phyloP scores from a whole-genome alignment of 176 grass and related monocot species.

The Microstegium vimineum region DNA sequence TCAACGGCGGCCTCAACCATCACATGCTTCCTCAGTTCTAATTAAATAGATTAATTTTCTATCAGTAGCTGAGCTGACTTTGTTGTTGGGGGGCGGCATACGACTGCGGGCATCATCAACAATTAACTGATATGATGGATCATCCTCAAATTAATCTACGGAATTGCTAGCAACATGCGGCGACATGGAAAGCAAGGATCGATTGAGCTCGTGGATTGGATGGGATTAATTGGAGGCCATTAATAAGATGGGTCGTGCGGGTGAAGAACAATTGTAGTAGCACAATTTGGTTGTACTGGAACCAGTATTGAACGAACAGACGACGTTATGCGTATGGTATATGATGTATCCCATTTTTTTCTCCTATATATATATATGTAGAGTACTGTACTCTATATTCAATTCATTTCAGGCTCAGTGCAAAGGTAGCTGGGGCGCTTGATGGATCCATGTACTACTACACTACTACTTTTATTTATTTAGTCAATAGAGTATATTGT shows the following conservation, averaged over 20 bases:
- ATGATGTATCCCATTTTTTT: constrained; percentile 19
- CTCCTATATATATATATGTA: not conserved
- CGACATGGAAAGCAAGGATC: not conserved
- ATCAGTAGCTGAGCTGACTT: not conserved
- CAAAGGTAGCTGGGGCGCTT: constrained; percentile 33
- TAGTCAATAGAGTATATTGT: not conserved
- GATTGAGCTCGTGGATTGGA: not conserved
- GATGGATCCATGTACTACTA: not conserved
- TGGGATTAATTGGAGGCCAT: not conserved
- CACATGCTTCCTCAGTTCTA: constrained; percentile 39
- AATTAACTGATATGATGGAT: not conserved
- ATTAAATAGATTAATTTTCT: not conserved
- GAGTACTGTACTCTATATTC: constrained; percentile 8
- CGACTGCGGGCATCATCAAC: not conserved
- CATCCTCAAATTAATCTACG: not conserved
- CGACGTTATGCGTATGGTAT: not conserved
- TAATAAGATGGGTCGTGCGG: constrained; percentile 14
- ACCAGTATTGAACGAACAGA: constrained; percentile 2
- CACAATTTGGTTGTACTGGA: constrained; percentile 7
- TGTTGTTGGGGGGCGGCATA: not conserved
- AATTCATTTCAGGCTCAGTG: constrained; percentile 39
- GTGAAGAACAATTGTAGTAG: constrained; percentile 8
- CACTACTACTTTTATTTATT: not conserved
- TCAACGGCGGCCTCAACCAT: constrained; percentile 21
- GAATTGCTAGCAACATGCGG: not conserved